A percentile compares a stretch with the other conserved stretches of the same genome.
These are phyloP conservation scores for Verticillium isaacii DNA, from an alignment of 2,329 filamentous ascomycete species.

Conservation along the genomic window DNA sequence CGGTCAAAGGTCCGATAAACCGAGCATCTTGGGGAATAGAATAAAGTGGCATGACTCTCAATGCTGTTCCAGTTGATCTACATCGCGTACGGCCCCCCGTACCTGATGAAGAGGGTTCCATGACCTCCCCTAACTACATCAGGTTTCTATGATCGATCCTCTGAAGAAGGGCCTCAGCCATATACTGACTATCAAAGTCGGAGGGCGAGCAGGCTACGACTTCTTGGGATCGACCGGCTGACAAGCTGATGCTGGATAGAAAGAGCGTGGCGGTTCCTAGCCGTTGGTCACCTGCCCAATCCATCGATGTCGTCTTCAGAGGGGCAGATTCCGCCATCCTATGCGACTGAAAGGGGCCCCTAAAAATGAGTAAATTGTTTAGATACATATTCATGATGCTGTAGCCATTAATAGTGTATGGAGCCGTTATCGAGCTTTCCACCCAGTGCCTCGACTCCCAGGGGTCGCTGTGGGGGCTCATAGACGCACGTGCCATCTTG, in stretches of 20 bases:
- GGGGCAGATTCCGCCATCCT: not conserved
- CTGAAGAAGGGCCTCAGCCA: no score
- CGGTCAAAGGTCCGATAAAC: no score
- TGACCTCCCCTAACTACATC: no score
- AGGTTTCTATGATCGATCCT: no score
- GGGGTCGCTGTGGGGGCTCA: not conserved
- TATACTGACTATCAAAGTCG: no score
- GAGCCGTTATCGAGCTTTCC: not conserved
- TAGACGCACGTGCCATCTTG: not conserved
- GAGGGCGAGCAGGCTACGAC: no score
- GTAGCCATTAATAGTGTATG: not conserved
- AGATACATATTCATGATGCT: not conserved
- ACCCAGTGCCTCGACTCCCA: not conserved
- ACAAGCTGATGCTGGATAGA: no score
- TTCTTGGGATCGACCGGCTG: not conserved
- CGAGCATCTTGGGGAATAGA: no score
- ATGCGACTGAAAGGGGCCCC: not conserved
- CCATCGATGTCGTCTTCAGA: not conserved
- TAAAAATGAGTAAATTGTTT: not conserved
- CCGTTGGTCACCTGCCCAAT: not conserved
- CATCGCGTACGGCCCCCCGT: no score
- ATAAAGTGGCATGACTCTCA: no score
- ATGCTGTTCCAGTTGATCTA: no score
- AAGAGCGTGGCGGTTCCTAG: not conserved
- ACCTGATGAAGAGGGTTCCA: no score